Percentiles rank a stretch among this genome's conserved stretches.
phyloP scores from a whole-genome alignment of 306 rosid species.

The Clitoria ternatea region DNA sequence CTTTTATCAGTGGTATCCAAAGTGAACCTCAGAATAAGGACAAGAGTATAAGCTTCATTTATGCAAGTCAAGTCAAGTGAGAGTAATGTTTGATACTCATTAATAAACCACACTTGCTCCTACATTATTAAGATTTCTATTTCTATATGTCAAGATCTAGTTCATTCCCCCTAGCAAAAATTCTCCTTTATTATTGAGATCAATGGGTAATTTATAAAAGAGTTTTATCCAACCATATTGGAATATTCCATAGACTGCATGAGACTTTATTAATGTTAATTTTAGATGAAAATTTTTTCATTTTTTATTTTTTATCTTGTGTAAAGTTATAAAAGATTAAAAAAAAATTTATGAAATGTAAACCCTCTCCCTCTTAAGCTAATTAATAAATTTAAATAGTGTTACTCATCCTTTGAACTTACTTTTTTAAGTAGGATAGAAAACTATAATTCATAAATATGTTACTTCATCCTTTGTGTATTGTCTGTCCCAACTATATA shows the following conservation, averaged over 20 bases:
- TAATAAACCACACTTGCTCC: background rate
- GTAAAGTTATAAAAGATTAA: too few relatives aligned
- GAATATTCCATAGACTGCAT: too few relatives aligned
- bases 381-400: too few relatives aligned
- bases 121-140: slow-evolving; percentile 8
- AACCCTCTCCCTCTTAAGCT: too few relatives aligned
- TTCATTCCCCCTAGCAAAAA: too few relatives aligned
- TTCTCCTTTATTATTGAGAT: too few relatives aligned
- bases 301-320: too few relatives aligned
- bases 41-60: slow-evolving; percentile 12
- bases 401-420: background rate
- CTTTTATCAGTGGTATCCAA: slow-evolving; percentile 32
- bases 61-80: background rate
- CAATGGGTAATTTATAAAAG: too few relatives aligned
- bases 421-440: background rate
- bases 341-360: too few relatives aligned
- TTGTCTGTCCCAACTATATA: background rate
- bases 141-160: background rate
- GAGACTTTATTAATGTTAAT: too few relatives aligned
- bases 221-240: too few relatives aligned
- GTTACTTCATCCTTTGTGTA: background rate
- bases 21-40: slow-evolving; percentile 26
- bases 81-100: background rate
- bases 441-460: background rate
- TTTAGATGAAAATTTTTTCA: too few relatives aligned